Base-by-base conservation (phyloP, 768 basidiomycete species). In the Cytidiella melzeri region DNA sequence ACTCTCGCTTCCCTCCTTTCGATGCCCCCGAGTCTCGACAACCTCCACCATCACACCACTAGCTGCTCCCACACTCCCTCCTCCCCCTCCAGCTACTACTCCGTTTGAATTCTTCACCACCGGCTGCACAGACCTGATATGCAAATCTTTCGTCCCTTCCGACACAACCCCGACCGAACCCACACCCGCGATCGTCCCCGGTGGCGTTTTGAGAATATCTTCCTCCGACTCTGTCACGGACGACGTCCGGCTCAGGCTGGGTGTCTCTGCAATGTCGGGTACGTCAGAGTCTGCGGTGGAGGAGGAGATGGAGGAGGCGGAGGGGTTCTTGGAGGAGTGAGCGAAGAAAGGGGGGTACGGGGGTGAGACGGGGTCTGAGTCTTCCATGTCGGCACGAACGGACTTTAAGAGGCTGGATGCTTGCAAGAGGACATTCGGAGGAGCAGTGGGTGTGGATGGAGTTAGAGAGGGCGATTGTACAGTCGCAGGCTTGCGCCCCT, bases 291-390 rank as follows among this genome's bases (percentile, higher is more conserved):
- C 38, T 5, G 25, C 36, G 5, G 21, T 20, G 27, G 47, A 21
- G 30, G 23, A 28, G 34, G 48, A 36, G 43, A 56, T 40, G 9
- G 54, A 55, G 15, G 30, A 34, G 30, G 30, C 30, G 43, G 45
- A 51, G 48, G 57, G 27, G 38, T 47, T 53, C 27, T 51, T 41
- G 4, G 39, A n/a, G 30, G 30, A 49, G 28, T 47, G 54, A n/a
- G n/a, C n/a, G 39, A 51, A 47, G 51, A 55, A 55, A 43, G 58
- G 49, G 5, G 56, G 49, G 6, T 39, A 27, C 5, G 58, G 58
- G 20, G 57, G 51, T 40, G 41, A 10, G 51, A 43, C 21, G 7
- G 30, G 30, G 30, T 34, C 30, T 34, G 30, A 7, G 9, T 7
- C 30, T n/a, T n/a, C n/a, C n/a, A n/a, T n/a, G n/a, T n/a, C n/a